A percentile compares a stretch with the other conserved stretches of the same genome.
These are phyloP conservation scores for Trapa bicornis DNA, from an alignment of 345 rosid genomes.

Conservation along the genomic window DNA sequence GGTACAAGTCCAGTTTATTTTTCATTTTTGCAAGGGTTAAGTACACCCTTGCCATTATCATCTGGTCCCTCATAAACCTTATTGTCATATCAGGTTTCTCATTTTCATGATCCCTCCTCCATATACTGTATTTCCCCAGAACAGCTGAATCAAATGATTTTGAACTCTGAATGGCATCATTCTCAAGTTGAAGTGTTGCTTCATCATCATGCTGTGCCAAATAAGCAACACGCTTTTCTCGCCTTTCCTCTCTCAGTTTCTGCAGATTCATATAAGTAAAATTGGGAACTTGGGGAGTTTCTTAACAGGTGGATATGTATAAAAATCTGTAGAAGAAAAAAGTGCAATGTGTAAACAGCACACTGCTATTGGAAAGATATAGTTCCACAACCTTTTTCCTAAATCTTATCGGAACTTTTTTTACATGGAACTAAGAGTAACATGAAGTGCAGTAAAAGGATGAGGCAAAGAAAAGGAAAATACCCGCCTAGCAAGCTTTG, in stretches of 20 bases:
- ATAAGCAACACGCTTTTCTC: conserved; percentile 61
- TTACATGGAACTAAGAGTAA: not conserved
- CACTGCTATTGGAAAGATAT: not conserved
- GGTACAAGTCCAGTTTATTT: conserved; percentile 49
- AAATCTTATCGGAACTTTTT: not conserved
- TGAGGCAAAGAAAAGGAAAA: conserved; percentile 3
- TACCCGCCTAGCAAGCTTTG: conserved; percentile 70
- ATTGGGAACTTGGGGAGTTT: not conserved
- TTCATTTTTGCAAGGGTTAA: conserved; percentile 65
- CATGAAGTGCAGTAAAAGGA: not conserved
- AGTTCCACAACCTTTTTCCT: not conserved
- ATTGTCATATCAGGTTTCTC: conserved; percentile 79
- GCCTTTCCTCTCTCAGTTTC: conserved; percentile 82
- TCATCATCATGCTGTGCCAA: conserved; percentile 61
- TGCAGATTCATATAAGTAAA: conserved; percentile 22
- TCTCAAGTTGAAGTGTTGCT: conserved; percentile 65
- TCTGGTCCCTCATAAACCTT: conserved; percentile 87
- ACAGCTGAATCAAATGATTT: conserved; percentile 90
- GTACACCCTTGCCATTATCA: conserved; percentile 91
- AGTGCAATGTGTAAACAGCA: conserved; percentile 2
- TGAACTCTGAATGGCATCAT: conserved; percentile 84
- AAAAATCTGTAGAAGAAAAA: not conserved
- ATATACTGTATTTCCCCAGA: conserved; percentile 84
- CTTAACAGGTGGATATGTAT: not conserved
- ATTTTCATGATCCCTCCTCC: conserved; percentile 88